phyloP scores from a whole-genome alignment of 2,329 filamentous ascomycete genomes.

The Pseudogymnoascus sp. region DNA sequence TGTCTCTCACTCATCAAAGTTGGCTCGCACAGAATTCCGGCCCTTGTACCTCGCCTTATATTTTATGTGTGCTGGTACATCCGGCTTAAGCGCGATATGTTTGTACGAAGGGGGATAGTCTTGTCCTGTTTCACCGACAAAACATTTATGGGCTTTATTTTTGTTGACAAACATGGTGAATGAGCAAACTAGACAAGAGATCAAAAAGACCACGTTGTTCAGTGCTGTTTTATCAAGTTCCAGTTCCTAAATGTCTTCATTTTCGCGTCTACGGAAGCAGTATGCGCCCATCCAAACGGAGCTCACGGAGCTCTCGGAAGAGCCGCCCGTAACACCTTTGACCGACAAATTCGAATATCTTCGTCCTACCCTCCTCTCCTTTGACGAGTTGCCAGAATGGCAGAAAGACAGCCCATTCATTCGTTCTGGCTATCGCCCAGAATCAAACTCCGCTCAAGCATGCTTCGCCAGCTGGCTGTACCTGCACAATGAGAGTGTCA shows the following conservation, averaged over 20 bases:
- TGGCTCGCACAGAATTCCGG: not conserved
- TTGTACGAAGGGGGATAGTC: not conserved
- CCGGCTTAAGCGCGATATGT: not conserved
- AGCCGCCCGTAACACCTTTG: not conserved
- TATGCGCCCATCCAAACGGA: not conserved
- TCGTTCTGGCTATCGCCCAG: slow-evolving; percentile 35
- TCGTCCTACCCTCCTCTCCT: slow-evolving; percentile 22
- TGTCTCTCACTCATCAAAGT: not conserved
- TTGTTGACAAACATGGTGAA: not conserved
- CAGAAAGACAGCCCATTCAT: slow-evolving; percentile 35
- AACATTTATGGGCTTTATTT: not conserved
- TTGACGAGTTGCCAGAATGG: slow-evolving; percentile 34
- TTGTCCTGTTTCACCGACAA: not conserved
- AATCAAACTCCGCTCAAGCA: slow-evolving; percentile 28
- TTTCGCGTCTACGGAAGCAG: not conserved
- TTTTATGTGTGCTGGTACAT: not conserved
- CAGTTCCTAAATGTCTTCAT: not conserved
- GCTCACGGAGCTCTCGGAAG: not conserved
- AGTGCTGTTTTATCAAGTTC: not conserved
- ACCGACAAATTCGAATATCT: not conserved
- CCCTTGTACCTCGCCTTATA: not conserved
- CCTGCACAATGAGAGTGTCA: slow-evolving; percentile 36
- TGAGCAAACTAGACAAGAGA: not conserved
- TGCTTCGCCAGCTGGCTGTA: slow-evolving; percentile 35
- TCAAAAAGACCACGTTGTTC: too few relatives aligned